Base-by-base conservation (phyloP, 306 rosid genomes). In the Benincasa hispida region DNA sequence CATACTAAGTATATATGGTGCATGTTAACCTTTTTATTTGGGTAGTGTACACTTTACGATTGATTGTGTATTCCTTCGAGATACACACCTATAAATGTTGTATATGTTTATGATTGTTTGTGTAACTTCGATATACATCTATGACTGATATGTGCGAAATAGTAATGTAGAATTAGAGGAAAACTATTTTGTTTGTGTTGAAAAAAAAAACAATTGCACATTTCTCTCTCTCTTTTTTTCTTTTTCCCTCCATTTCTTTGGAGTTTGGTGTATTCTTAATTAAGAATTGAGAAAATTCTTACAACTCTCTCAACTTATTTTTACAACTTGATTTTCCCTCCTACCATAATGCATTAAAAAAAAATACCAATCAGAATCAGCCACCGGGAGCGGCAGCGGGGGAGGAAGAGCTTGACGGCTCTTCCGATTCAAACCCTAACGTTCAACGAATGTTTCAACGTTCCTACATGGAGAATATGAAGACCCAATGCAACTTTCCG, bases 401-500 rank as follows among this genome's bases (percentile, higher is more conserved):
- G 35, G 66, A 12, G 66, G 37, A 25, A 15, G 21, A 30, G 22
- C 25, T 39, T 5, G 10, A 63, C 25, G 41, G 25, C 70, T 18
- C 50, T 19, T 25, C 37, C 53, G 14, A 39, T 69, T 95, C 93
- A 95, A 88, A 92, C 74, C 99, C 91, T 81, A 74, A 92, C 79
- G 67, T 77, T 79, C 80, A 95, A 78, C 51, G 92, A 59, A 72
- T 88, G 86, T 86, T 87, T 95, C 93, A 90, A 78, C 81, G 81
- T 82, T 81, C 98, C 99, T 37, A 92, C 93, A 81, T 92, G 98
- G 78, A 95, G 90, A 80, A 85, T 48, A 78, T 95, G 97, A 1
- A 79, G 76, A 65, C 99, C 99, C 79, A 92, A 77, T 5, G 92
- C 92, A 77, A 95, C 87, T 80, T 88, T 95, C 69, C 90, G 76